Conservation (phyloP, 192 early-diverging fungal genomes). For the Hyaloraphidium curvatum region DNA sequence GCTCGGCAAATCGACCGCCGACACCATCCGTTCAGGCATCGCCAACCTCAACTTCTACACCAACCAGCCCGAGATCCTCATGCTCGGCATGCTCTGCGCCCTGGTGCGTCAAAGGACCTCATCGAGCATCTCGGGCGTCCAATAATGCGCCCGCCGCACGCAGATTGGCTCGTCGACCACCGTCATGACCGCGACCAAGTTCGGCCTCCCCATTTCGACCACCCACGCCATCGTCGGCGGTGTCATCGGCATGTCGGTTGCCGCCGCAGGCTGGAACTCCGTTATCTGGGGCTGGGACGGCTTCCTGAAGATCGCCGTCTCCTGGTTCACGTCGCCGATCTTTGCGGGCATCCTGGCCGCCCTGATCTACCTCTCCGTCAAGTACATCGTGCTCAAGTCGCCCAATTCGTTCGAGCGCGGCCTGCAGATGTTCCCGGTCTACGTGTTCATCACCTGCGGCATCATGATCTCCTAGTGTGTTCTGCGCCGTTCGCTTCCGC, state of each 20-base stretch:
- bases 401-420: conserved; percentile 43
- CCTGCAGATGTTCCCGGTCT: conserved; percentile 42
- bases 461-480: conserved; percentile 49
- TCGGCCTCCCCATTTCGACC: conserved; percentile 52
- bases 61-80: conserved; percentile 45
- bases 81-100: conserved; percentile 72
- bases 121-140: no score
- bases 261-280: conserved; percentile 38
- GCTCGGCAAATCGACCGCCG: conserved; percentile 44
- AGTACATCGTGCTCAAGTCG: conserved; percentile 34
- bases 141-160: no score
- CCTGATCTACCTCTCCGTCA: conserved; percentile 42
- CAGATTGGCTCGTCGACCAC: conserved; percentile 48
- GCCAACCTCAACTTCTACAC: conserved; percentile 33
- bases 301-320: conserved; percentile 42
- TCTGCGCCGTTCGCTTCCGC: no score
- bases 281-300: conserved; percentile 33
- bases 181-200: conserved; percentile 46
- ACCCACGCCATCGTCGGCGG: conserved; percentile 70
- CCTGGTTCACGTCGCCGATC: conserved; percentile 57
- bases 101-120: no score
- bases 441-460: conserved; percentile 41
- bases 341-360: conserved; percentile 42
- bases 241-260: conserved; percentile 49
- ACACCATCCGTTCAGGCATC: conserved; percentile 64